Percentiles rank a stretch among this genome's conserved stretches.
phyloP scores from a whole-genome alignment of 2,329 filamentous ascomycete genomes.

The Tolypocladium capitatum region DNA sequence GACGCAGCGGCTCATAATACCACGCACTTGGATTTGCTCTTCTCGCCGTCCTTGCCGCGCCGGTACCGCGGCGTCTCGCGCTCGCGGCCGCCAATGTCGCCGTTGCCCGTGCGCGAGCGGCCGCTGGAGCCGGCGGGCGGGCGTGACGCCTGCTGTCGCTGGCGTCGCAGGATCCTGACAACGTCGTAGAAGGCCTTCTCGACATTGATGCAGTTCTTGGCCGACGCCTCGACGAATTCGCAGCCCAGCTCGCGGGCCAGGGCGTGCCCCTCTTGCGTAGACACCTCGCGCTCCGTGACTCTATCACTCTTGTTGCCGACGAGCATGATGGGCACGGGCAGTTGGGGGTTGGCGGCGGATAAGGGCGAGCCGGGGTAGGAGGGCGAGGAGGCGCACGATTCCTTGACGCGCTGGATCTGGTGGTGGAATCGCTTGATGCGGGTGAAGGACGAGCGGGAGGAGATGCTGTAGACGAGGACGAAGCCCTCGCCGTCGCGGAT shows the following conservation, averaged over 20 bases:
- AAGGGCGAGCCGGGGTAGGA: conserved; percentile 66
- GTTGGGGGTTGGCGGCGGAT: conserved; percentile 41
- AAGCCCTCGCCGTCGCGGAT: conserved; percentile 97
- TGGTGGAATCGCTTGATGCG: conserved; percentile 93
- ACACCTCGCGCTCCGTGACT: conserved; percentile 90
- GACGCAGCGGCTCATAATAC: conserved; percentile 21
- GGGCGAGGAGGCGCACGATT: conserved; percentile 65
- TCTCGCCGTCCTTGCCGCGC: conserved; percentile 22
- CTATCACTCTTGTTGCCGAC: conserved; percentile 98
- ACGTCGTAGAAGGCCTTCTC: conserved; percentile 99
- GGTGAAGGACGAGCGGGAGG: conserved; percentile 85
- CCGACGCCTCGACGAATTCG: conserved; percentile 93
- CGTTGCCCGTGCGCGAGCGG: conserved; percentile 25
- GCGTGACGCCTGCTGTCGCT: conserved; percentile 48
- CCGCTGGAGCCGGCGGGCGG: conserved; percentile 20
- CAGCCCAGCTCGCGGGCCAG: conserved; percentile 85
- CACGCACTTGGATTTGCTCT: conserved; percentile 23
- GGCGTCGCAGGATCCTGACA: conserved; percentile 75
- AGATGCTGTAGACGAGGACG: conserved; percentile 96
- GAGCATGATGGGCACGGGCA: conserved; percentile 86
- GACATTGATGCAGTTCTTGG: conserved; percentile 96
- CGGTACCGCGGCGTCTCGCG: conserved; percentile 16
- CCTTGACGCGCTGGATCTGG: conserved; percentile 95
- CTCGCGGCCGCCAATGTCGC: conserved; percentile 19
- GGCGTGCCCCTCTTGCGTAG: conserved; percentile 87